phyloP scores from a whole-genome alignment of 176 grass and related monocot genomes.

The Themeda triandra region DNA sequence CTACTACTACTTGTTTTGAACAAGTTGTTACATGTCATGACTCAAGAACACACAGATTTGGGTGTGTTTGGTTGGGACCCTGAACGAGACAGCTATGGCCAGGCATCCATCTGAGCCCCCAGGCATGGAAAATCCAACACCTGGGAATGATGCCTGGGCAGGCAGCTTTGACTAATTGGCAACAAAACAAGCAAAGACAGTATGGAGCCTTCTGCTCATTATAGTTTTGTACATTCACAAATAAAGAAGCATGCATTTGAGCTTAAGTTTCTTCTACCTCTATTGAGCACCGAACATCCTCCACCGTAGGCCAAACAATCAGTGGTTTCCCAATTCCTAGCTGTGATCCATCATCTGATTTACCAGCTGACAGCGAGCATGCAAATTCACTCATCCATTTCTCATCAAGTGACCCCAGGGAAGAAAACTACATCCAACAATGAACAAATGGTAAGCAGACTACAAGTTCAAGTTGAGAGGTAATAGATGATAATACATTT shows the following conservation, averaged over 20 bases:
- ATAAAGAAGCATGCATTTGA: not conserved
- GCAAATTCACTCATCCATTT: constrained; percentile 89
- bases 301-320: constrained; percentile 86
- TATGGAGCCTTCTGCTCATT: not conserved
- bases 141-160: not conserved
- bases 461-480: not conserved
- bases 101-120: too few relatives aligned
- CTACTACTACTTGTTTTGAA: not conserved
- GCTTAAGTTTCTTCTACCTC: constrained; percentile 66
- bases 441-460: constrained; percentile 6
- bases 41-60: not conserved
- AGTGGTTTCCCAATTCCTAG: constrained; percentile 76
- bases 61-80: too few relatives aligned
- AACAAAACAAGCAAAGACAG: not conserved
- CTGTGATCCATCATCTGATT: constrained; percentile 62
- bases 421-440: constrained; percentile 76
- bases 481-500: not conserved
- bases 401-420: constrained; percentile 92
- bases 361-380: constrained; percentile 70
- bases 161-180: not conserved
- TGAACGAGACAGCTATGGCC: too few relatives aligned
- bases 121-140: too few relatives aligned
- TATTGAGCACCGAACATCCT: constrained; percentile 93
- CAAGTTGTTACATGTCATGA: not conserved
- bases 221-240: not conserved